phyloP scores from a whole-genome alignment of 2,329 filamentous ascomycete genomes.

The Clonostachys rosea region DNA sequence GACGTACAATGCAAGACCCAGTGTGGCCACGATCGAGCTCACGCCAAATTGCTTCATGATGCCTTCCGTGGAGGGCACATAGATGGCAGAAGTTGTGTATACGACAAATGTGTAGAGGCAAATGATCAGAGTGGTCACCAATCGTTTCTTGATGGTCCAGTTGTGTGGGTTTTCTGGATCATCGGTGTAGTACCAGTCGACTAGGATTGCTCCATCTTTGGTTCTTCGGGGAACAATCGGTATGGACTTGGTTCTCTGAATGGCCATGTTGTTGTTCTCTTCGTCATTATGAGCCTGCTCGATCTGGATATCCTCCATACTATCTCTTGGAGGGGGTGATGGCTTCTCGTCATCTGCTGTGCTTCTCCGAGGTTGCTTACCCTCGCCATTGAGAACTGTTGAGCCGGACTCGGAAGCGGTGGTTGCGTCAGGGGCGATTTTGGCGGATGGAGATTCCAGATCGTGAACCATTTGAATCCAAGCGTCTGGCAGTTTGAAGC shows the following conservation, averaged over 20 bases:
- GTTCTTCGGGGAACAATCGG: conserved; percentile 43
- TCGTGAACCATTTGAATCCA: conserved; percentile 28
- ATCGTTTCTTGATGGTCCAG: conserved; percentile 39
- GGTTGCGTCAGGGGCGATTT: conserved; percentile 8
- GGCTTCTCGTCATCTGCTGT: background rate
- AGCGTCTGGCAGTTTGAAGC: conserved; percentile 43
- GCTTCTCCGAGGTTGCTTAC: background rate
- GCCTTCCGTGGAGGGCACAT: conserved; percentile 36
- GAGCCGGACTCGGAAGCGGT: conserved; percentile 2
- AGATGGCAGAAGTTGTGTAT: conserved; percentile 43
- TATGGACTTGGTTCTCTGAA: conserved; percentile 39
- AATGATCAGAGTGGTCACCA: conserved; percentile 35
- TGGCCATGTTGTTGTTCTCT: conserved; percentile 6
- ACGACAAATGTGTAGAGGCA: conserved; percentile 58
- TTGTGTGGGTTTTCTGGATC: conserved; percentile 52
- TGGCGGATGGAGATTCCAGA: background rate
- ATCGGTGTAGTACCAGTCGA: conserved; percentile 51
- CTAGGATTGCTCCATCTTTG: conserved; percentile 43
- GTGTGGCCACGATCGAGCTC: conserved; percentile 41
- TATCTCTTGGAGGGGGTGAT: background rate
- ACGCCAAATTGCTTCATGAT: conserved; percentile 50
- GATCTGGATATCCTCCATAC: conserved; percentile 12
- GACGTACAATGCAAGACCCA: conserved; percentile 60
- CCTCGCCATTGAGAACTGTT: background rate
- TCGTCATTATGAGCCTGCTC: conserved; percentile 22